Conservation (phyloP, 2,329 filamentous ascomycete species). For the Fusarium agapanthi region DNA sequence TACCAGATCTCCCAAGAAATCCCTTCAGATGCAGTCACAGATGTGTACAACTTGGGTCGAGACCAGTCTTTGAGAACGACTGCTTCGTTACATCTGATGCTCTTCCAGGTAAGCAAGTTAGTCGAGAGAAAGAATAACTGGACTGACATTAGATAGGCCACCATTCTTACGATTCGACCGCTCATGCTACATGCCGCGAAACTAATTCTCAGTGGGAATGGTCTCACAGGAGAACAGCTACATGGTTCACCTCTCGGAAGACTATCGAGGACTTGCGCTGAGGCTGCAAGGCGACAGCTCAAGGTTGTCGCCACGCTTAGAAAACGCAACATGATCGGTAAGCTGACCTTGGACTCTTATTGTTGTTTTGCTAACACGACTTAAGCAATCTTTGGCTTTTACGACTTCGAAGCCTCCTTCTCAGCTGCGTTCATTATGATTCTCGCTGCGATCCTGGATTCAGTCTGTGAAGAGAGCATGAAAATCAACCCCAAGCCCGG, state of each 20-base stretch:
- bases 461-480: slow-evolving; percentile 36
- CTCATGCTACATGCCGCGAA: slow-evolving; percentile 44
- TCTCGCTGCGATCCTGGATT: slow-evolving; percentile 38
- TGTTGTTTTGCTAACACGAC: neutral
- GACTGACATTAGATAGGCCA: slow-evolving; percentile 36
- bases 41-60: slow-evolving; percentile 33
- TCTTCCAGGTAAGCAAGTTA: slow-evolving; percentile 40
- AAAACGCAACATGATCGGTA: slow-evolving; percentile 44
- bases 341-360: rapidly evolving
- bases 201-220: slow-evolving; percentile 38
- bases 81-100: slow-evolving; percentile 46
- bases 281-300: slow-evolving; percentile 42
- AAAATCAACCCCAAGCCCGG: slow-evolving; percentile 40
- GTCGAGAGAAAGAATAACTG: rapidly evolving
- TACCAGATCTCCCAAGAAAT: slow-evolving; percentile 42
- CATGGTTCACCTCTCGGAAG: slow-evolving; percentile 40
- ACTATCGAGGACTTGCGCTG: slow-evolving; percentile 42
- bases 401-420: slow-evolving; percentile 41
- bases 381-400: slow-evolving; percentile 39
- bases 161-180: slow-evolving; percentile 43
- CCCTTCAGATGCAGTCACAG: slow-evolving; percentile 37
- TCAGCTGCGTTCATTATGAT: slow-evolving; percentile 43
- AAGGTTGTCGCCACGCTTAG: slow-evolving; percentile 43
- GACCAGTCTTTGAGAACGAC: slow-evolving; percentile 45
- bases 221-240: slow-evolving; percentile 33